Conservation (phyloP, 352 stramenopile species). For the Phytophthora megakarya region DNA sequence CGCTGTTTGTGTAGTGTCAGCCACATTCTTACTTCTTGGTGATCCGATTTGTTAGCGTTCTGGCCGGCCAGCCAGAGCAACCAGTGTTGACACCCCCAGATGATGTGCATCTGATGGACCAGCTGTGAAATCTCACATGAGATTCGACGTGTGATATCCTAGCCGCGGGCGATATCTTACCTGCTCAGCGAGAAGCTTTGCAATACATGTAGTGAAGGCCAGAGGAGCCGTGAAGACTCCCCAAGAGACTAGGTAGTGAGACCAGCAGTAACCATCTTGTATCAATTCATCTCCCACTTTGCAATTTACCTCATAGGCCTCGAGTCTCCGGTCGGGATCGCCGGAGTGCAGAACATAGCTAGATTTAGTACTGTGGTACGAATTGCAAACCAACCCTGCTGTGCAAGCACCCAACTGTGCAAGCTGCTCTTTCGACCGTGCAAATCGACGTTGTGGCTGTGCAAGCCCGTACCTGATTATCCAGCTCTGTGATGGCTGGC, state of each 20-base stretch:
- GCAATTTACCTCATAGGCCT: no score
- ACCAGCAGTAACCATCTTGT: no score
- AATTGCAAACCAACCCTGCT: neutral
- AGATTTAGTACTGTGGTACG: conserved; percentile 10
- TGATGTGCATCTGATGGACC: neutral
- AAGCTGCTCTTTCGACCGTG: neutral
- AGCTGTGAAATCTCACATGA: neutral
- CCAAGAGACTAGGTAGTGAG: neutral
- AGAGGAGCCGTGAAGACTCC: neutral
- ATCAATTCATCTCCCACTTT: neutral
- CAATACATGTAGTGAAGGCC: no score
- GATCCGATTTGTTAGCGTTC: no score
- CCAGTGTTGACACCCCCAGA: neutral
- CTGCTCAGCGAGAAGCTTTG: no score
- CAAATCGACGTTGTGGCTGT: neutral
- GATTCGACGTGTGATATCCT: neutral
- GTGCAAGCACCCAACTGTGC: neutral
- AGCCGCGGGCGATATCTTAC: neutral
- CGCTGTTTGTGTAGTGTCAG: no score
- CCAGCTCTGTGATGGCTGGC: no score
- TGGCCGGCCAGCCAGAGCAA: neutral
- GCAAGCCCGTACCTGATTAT: neutral
- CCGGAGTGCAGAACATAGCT: neutral
- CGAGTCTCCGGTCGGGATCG: neutral
- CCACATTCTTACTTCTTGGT: no score